Percentiles rank a stretch among this genome's conserved stretches.
Conservation (phyloP, 2,329 filamentous ascomycete genomes). For the Clarireedia paspali region DNA sequence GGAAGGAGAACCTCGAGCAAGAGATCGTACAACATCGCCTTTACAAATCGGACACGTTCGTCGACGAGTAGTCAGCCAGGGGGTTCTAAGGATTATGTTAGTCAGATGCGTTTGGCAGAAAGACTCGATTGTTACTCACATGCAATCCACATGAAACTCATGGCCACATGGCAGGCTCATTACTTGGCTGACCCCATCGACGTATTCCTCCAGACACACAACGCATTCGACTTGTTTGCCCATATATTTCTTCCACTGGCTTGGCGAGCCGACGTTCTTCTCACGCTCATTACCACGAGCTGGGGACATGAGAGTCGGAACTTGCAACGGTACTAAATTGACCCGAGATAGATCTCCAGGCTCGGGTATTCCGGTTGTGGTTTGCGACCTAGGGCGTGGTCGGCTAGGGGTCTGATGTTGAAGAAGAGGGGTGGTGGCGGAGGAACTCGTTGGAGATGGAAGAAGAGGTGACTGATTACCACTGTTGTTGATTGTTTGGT, state of each 20-base stretch:
- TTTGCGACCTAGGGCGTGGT: conserved; percentile 56
- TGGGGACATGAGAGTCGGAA: conserved; percentile 15
- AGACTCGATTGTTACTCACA: conserved; percentile 56
- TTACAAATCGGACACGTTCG: conserved; percentile 99
- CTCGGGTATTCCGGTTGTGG: conserved; percentile 53
- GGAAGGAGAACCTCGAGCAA: conserved; percentile 39
- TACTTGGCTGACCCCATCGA: conserved; percentile 86
- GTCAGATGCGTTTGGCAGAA: conserved; percentile 4
- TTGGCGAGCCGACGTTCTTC: conserved; percentile 39
- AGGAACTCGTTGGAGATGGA: conserved; percentile 57
- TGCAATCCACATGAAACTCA: conserved; percentile 97
- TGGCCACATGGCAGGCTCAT: conserved; percentile 98
- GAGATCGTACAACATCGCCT: conserved; percentile 77
- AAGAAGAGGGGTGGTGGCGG: conserved; percentile 73
- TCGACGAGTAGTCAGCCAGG: conserved; percentile 90
- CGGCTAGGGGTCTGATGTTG: conserved; percentile 44
- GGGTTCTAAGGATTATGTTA: conserved; percentile 54
- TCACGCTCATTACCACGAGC: conserved; percentile 34
- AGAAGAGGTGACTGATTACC: conserved; percentile 50
- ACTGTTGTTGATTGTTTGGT: conserved; percentile 70
- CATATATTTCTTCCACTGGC: conserved; percentile 60
- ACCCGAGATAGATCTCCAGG: conserved; percentile 39
- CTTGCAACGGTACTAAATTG: conserved; percentile 31
- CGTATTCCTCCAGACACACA: conserved; percentile 92
- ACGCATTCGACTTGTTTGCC: conserved; percentile 77